phyloP scores from a whole-genome alignment of 495 filamentous ascomycete species.

The Durotheca rogersii region DNA sequence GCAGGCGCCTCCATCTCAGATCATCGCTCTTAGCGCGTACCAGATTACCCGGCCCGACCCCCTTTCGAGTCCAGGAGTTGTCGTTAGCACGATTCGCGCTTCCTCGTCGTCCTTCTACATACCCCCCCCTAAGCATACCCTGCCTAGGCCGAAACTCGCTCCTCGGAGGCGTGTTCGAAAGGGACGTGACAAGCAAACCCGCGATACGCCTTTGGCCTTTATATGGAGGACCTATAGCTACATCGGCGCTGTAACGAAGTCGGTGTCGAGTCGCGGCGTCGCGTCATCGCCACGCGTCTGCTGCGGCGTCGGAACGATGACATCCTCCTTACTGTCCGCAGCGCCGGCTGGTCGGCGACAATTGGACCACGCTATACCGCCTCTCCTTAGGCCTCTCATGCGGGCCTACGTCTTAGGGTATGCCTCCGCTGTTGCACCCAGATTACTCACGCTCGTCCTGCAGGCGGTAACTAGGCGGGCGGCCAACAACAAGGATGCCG shows the following conservation, averaged over 20 bases:
- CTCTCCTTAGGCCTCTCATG: constrained; percentile 58
- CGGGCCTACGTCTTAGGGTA: constrained; percentile 77
- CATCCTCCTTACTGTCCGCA: constrained; percentile 16
- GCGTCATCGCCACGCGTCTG: constrained; percentile 19
- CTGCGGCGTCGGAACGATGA: constrained; percentile 24
- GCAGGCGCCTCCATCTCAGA: constrained; percentile 17
- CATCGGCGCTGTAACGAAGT: constrained; percentile 1
- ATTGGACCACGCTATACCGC: constrained; percentile 43
- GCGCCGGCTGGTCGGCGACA: constrained; percentile 23
- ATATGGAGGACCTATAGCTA: constrained; percentile 6
- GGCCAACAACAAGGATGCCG: constrained; percentile 49
- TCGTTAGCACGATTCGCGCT: background rate
- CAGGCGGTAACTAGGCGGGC: constrained; percentile 45
- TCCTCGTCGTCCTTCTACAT: background rate
- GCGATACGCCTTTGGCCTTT: background rate
- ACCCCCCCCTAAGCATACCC: constrained; percentile 5
- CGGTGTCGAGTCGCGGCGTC: constrained; percentile 18
- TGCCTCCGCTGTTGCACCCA: constrained; percentile 67
- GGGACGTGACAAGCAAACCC: background rate
- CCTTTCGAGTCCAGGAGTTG: constrained; percentile 7
- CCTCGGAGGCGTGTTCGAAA: background rate
- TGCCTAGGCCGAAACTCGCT: constrained; percentile 4
- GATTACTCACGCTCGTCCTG: constrained; percentile 59
- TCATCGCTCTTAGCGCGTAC: constrained; percentile 1
- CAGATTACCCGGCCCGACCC: constrained; percentile 12